Base-by-base conservation (phyloP, 805 yeast genomes). In the Vanderwaltozyma verrucispora region DNA sequence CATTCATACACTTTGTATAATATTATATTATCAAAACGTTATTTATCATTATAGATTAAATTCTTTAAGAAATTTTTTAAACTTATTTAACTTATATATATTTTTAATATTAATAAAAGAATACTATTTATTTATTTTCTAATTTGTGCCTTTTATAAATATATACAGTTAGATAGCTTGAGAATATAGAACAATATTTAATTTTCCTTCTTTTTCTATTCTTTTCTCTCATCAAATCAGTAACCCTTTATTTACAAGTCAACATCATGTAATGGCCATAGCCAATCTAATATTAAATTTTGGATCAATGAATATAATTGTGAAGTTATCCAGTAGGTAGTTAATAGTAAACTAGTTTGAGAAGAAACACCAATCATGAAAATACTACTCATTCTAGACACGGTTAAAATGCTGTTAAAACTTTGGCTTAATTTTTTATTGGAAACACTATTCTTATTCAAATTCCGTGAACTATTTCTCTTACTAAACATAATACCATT, bases 261-360 rank as follows among this genome's bases (percentile, higher is more conserved):
- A 15, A 25, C 14, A n/a, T 25, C 26, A 16, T 36, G 39, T 19
- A 36, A 62, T 1, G 95, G 95, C 53, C 80, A 61, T 26, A 67
- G 58, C 48, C 65, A 62, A 51, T 88, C 92, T 51, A 89, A 61
- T 14, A 81, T 42, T 12, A 80, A 56, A 54, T 88, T 89, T 50
- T 89, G 96, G 0, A 73, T 43, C 41, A 84, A 61, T 2, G 96
- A 87, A 53, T 69, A 88, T 4, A 70, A 48, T 53, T 86, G 88
- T 0, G 96, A 86, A 32, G 89, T 76, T 23, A 85, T 69, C 98
- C 97, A 89, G 60, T 88, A 89, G n/a, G 86, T 54, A 0, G 80
- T 74, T 26, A 88, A 62, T 0, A 94, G 85, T 21, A 79, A 65
- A 0, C 97, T 95, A 0, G 95, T 94, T 50, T 87, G 92, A 29